Evolutionary conservation across 495 filamentous ascomycete genomes (phyloP).

Genomic region (Aspergillus indologenus): DNA sequence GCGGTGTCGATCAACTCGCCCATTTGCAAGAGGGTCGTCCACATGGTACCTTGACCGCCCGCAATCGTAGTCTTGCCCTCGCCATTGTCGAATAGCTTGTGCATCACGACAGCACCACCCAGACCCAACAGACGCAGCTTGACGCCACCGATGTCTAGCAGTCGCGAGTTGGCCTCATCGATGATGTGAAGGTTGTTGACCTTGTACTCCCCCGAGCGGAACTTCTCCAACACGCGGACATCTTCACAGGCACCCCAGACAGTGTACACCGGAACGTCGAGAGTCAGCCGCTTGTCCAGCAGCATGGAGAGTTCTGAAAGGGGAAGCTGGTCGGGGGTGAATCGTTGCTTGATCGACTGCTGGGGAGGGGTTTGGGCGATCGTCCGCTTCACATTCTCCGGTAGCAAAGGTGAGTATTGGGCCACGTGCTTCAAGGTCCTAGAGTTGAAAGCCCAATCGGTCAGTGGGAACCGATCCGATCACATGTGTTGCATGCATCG

Average conservation of each 20-base stretch:
- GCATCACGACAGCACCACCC: conserved; percentile 98
- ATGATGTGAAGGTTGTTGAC: conserved; percentile 97
- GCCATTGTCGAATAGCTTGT: conserved; percentile 99
- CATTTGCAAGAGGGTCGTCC: conserved; percentile 98
- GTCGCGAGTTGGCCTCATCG: conserved; percentile 91
- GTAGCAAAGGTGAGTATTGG: conserved; percentile 93
- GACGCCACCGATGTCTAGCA: conserved; percentile 91
- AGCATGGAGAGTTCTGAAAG: conserved; percentile 94
- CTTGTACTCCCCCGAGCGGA: conserved; percentile 97
- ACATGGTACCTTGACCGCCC: conserved; percentile 98
- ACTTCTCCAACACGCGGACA: conserved; percentile 96
- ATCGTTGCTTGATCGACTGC: conserved; percentile 74
- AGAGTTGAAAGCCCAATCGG: conserved; percentile 14
- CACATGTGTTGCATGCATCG: conserved; percentile 1
- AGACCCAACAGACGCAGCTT: conserved; percentile 93
- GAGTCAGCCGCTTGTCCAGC: conserved; percentile 78
- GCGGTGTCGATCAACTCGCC: conserved; percentile 97
- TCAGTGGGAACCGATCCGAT: conserved; percentile 14
- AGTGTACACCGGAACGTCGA: conserved; percentile 96
- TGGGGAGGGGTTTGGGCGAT: conserved; percentile 66
- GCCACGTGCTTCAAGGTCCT: conserved; percentile 98
- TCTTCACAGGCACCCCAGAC: conserved; percentile 99
- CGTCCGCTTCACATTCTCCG: conserved; percentile 79
- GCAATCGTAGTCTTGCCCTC: conserved; percentile 98
- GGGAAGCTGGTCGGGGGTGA: conserved; percentile 75